phyloP scores from a whole-genome alignment of 2,329 filamentous ascomycete species.

The Scortechinia acanthostroma region DNA sequence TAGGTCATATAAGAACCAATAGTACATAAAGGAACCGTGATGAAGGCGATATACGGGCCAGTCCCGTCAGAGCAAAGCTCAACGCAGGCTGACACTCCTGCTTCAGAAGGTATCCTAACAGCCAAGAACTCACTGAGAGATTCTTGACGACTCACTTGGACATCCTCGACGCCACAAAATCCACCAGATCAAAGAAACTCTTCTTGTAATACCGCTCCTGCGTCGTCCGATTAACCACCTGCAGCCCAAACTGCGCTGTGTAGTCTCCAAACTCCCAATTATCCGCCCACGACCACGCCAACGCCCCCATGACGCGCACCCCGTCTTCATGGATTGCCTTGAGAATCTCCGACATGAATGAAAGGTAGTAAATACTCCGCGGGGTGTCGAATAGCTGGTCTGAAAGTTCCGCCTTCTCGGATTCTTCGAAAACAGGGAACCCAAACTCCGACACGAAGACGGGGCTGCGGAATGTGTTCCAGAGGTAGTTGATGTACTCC shows the following conservation, averaged over 20 bases:
- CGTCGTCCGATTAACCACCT: constrained; percentile 43
- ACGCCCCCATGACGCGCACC: constrained; percentile 41
- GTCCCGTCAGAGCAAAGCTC: no score
- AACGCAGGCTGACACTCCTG: no score
- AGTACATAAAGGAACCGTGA: no score
- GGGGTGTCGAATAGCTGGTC: constrained; percentile 46
- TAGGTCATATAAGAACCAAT: no score
- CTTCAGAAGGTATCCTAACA: no score
- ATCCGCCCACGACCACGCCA: constrained; percentile 42
- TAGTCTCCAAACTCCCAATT: constrained; percentile 49
- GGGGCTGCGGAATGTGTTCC: constrained; percentile 44
- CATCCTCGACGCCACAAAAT: constrained; percentile 29
- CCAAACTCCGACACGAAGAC: constrained; percentile 47
- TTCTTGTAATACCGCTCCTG: constrained; percentile 43
- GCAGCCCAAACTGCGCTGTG: constrained; percentile 41
- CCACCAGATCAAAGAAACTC: constrained; percentile 48
- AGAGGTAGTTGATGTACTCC: constrained; percentile 45
- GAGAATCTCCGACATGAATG: constrained; percentile 42
- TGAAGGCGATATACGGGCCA: no score
- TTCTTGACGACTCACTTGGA: no score
- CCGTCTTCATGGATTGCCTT: constrained; percentile 47
- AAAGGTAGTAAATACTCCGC: constrained; percentile 43
- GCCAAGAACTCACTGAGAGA: no score
- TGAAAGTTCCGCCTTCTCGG: constrained; percentile 23
- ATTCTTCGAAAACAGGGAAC: constrained; percentile 42